These are phyloP conservation scores for Amylostereum areolatum DNA, from an alignment of 1,284 basidiomycete species.

Conservation along the genomic window DNA sequence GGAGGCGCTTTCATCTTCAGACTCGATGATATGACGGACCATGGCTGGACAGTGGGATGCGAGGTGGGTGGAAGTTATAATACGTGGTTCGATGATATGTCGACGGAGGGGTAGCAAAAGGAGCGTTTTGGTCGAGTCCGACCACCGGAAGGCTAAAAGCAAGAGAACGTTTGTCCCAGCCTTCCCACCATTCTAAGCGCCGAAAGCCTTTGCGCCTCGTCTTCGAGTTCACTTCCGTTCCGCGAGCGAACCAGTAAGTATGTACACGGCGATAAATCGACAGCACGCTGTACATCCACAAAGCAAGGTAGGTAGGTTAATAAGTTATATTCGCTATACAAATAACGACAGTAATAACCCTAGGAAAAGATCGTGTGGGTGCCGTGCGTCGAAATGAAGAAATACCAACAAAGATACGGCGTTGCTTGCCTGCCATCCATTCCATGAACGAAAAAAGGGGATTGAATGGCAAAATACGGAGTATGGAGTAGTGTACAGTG, in stretches of 20 bases:
- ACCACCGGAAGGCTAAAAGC: too few relatives aligned
- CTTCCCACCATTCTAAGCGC: background rate
- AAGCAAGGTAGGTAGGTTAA: background rate
- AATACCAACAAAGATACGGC: too few relatives aligned
- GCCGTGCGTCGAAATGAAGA: too few relatives aligned
- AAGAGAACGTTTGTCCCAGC: too few relatives aligned
- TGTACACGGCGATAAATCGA: background rate
- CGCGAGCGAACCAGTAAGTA: background rate
- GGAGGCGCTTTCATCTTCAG: background rate
- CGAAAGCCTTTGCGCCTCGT: background rate
- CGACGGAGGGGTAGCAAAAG: background rate
- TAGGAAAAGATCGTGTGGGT: too few relatives aligned
- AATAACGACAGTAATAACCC: background rate
- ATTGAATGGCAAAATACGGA: too few relatives aligned
- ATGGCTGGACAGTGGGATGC: background rate
- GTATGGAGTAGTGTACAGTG: too few relatives aligned
- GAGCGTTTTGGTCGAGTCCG: background rate
- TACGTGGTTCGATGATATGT: background rate
- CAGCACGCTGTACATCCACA: background rate
- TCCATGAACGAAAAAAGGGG: too few relatives aligned
- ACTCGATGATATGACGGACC: background rate
- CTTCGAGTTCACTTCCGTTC: background rate
- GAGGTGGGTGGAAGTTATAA: background rate
- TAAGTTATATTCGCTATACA: background rate
- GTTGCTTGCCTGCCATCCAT: too few relatives aligned